Conservation (phyloP, 1,284 basidiomycete species). For the Neonothopanus nambi region DNA sequence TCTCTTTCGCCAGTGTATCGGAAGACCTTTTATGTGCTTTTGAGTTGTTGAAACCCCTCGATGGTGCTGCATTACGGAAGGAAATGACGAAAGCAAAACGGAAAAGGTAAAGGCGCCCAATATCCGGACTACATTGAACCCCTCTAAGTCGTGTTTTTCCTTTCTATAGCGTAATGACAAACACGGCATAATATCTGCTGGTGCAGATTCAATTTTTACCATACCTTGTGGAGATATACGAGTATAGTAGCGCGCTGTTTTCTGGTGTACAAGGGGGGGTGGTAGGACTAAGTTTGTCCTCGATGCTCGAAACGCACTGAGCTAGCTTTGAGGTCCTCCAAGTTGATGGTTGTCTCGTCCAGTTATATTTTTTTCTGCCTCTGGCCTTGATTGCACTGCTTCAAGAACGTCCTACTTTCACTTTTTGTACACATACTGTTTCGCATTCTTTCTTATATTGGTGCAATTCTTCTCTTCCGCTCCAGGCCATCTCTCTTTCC, state of each 20-base stretch:
- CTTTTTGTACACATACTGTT: conserved; percentile 25
- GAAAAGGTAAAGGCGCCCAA: conserved; percentile 79
- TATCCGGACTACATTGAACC: background rate
- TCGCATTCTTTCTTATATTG: conserved; percentile 27
- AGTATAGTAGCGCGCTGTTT: conserved; percentile 16
- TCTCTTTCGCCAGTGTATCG: conserved; percentile 67
- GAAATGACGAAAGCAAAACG: conserved; percentile 99
- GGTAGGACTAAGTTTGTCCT: background rate
- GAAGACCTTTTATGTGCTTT: conserved; percentile 98
- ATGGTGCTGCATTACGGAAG: conserved; percentile 93
- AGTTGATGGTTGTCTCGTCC: no score
- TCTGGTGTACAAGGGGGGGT: background rate
- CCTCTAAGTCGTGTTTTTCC: conserved; percentile 1
- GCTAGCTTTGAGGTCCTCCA: no score
- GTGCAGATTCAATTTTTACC: background rate
- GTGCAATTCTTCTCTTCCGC: conserved; percentile 18
- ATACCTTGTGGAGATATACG: conserved; percentile 16
- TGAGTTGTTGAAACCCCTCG: conserved; percentile 94
- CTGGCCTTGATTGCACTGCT: no score
- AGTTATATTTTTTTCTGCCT: no score
- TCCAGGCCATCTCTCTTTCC: conserved; percentile 12
- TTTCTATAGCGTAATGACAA: conserved; percentile 35
- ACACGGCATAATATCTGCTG: conserved; percentile 27
- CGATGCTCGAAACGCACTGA: background rate
- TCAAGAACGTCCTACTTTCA: background rate